Conservation (phyloP, 805 yeast genomes). For the Kodamaea kakaduensis region DNA sequence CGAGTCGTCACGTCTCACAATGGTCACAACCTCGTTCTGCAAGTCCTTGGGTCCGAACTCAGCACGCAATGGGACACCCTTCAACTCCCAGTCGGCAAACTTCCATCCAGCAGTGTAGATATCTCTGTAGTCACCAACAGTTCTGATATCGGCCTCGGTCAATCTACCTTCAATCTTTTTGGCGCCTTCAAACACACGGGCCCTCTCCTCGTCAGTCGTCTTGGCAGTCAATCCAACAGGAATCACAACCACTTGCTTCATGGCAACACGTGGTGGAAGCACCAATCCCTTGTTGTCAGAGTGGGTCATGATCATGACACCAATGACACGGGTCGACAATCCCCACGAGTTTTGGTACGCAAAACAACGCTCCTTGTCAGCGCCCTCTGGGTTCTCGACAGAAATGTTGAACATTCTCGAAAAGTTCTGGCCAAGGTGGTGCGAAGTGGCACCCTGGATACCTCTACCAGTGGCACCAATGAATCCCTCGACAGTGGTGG, state of each 20-base stretch:
- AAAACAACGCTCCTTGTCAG: slow-evolving; percentile 77
- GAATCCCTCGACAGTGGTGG: slow-evolving; percentile 95
- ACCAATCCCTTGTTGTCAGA: slow-evolving; percentile 98
- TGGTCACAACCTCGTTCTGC: slow-evolving; percentile 71
- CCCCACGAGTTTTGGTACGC: slow-evolving; percentile 99
- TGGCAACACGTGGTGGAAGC: slow-evolving; percentile 95
- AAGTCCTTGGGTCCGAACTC: slow-evolving; percentile 97
- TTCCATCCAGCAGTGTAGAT: slow-evolving; percentile 99
- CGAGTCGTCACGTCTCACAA: slow-evolving; percentile 91
- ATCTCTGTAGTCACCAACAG: slow-evolving; percentile 82
- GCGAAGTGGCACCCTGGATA: slow-evolving; percentile 99
- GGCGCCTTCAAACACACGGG: slow-evolving; percentile 66
- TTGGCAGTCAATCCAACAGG: slow-evolving; percentile 94
- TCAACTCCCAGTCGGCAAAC: slow-evolving; percentile 94
- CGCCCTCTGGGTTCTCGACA: slow-evolving; percentile 93
- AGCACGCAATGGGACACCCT: slow-evolving; percentile 89
- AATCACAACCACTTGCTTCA: slow-evolving; percentile 83
- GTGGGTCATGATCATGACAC: slow-evolving; percentile 99
- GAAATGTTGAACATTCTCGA: slow-evolving; percentile 96
- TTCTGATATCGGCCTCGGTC: slow-evolving; percentile 62
- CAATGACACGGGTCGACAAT: slow-evolving; percentile 94
- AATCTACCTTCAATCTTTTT: slow-evolving; percentile 62
- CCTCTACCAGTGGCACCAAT: slow-evolving; percentile 99
- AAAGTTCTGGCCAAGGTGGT: slow-evolving; percentile 96
- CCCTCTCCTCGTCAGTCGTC: slow-evolving; percentile 72